Base-by-base conservation (phyloP, 495 filamentous ascomycete species). In the Acidiella bohemica region DNA sequence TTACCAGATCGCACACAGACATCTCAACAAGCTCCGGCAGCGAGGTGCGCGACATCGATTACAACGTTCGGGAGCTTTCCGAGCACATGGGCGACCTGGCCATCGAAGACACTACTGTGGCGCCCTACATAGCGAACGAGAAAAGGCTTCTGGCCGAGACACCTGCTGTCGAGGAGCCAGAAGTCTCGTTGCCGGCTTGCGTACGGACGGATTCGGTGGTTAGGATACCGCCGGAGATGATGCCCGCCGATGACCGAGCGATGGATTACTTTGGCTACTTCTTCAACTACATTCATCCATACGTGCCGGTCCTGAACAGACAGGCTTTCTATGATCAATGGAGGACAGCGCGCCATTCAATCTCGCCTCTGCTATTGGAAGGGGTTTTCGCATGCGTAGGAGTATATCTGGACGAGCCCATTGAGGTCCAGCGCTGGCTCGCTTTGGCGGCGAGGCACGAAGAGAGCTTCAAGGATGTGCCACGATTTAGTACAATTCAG, bases 351-450 rank as follows among this genome's bases (percentile, higher is more conserved):
- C 73, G 84, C 38, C 73, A 79, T 23, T 77, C 81, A 1, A 87
- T 99, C 6, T 96, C 90, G 0, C 92, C 90, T 11, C 67, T 99
- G 36, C 65, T 99, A 29, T 66, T 99, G 0, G 90, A 96, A 62
- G 84, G 84, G 9, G 77, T 99, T n/a, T 95, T 99, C 58, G 85
- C 92, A 5, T 94, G 92, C 59, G 76, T 82, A 7, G 82, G 82
- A 8, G 70, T 84, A 23, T 67, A 94, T 42, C 76, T 84, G 1
- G 83, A 86, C 46, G 84, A 90, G 50, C 76, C 83, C 11, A 67
- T 76, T 2, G 76, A 92, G 61, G 86, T 85, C 32, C 77, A 85
- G 34, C 86, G 92, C 56, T 99, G 92, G 92, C 75, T 96, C 27
- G 85, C 86, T 33, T 70, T 96, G 47, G 88, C 87, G 41, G 80